phyloP scores from a whole-genome alignment of 1,284 basidiomycete species.

The Melampsora americana region DNA sequence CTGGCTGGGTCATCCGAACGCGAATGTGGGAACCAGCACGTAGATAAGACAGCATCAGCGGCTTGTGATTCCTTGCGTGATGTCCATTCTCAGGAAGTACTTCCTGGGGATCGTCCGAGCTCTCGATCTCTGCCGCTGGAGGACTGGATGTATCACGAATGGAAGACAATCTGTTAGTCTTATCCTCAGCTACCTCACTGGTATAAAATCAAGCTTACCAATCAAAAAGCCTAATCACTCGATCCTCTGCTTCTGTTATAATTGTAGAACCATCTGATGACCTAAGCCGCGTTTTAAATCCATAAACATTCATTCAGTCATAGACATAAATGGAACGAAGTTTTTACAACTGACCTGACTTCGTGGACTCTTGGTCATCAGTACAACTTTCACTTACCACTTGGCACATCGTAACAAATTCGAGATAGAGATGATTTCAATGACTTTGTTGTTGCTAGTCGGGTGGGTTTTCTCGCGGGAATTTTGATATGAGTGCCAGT shows the following conservation, averaged over 20 bases:
- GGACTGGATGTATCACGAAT: background rate
- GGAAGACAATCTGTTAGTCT: background rate
- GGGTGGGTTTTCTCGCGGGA: background rate
- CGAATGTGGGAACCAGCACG: constrained; percentile 73
- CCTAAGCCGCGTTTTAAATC: background rate
- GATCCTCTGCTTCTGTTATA: constrained; percentile 42
- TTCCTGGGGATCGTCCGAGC: background rate
- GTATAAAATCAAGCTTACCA: constrained; percentile 15
- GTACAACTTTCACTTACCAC: constrained; percentile 15
- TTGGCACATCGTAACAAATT: constrained; percentile 33
- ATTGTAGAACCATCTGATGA: constrained; percentile 37
- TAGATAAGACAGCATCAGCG: constrained; percentile 42
- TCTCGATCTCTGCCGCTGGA: background rate
- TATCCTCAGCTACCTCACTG: background rate
- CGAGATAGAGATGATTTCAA: constrained; percentile 20
- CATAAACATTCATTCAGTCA: background rate
- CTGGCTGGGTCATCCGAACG: constrained; percentile 61
- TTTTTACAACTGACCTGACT: too few species aligned
- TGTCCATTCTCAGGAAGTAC: constrained; percentile 11
- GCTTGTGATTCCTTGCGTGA: constrained; percentile 7
- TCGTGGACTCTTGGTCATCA: too few species aligned
- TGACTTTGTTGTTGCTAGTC: constrained; percentile 13
- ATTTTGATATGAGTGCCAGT: background rate
- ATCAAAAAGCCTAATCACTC: constrained; percentile 27
- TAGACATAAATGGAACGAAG: background rate